phyloP scores from a whole-genome alignment of 805 yeast genomes.

The Pichia exigua region DNA sequence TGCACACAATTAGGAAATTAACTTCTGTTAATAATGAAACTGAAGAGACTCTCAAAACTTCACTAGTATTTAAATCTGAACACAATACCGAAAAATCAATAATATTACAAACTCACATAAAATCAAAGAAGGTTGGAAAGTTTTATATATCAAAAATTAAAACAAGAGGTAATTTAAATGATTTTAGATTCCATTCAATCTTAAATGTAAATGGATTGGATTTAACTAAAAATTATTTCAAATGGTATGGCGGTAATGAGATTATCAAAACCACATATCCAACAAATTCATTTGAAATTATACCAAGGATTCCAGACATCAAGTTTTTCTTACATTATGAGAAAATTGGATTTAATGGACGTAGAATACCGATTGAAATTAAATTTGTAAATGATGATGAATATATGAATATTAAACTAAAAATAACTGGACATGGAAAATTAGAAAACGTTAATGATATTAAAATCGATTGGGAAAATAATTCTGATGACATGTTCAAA shows the following conservation, averaged over 20 bases:
- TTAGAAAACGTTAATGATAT: constrained; percentile 8
- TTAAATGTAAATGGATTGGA: not conserved
- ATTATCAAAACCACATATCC: constrained; percentile 13
- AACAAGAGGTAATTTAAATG: constrained; percentile 9
- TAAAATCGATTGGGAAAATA: constrained; percentile 16
- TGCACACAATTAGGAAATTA: not conserved
- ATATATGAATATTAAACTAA: constrained; percentile 15
- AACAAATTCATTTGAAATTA: constrained; percentile 21
- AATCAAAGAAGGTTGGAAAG: constrained; percentile 21
- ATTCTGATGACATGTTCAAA: constrained; percentile 3
- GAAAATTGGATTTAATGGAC: constrained; percentile 27
- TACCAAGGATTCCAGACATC: constrained; percentile 34
- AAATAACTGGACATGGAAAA: not conserved
- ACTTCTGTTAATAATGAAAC: constrained; percentile 1
- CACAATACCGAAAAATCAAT: not conserved
- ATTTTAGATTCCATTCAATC: constrained; percentile 11
- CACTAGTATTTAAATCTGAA: constrained; percentile 11
- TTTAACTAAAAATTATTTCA: not conserved
- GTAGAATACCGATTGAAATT: constrained; percentile 21
- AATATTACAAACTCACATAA: constrained; percentile 16
- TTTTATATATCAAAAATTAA: constrained; percentile 17
- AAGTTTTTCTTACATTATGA: constrained; percentile 19
- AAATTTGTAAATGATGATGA: constrained; percentile 23
- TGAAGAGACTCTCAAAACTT: constrained; percentile 1
- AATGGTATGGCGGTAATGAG: constrained; percentile 11